Evolutionary conservation across 1,139 yeast genomes (phyloP).

Genomic region (Hansenula sp.): DNA sequence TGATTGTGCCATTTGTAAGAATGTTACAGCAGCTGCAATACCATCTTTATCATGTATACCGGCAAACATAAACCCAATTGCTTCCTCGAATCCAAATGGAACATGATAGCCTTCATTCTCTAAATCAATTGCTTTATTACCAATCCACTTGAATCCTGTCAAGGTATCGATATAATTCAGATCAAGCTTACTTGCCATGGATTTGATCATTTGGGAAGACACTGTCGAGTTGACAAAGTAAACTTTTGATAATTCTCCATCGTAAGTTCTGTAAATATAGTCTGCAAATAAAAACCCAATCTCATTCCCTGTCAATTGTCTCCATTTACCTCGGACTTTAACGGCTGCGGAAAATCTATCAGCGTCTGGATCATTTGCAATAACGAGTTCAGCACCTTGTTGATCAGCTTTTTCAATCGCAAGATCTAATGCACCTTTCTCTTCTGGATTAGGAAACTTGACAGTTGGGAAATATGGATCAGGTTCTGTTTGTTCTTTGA

Average conservation of each 20-base stretch:
- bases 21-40: slow-evolving; percentile 73
- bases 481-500: slow-evolving; percentile 61
- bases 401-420: slow-evolving; percentile 47
- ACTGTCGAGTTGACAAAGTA: slow-evolving; percentile 86
- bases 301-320: slow-evolving; percentile 86
- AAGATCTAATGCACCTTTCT: slow-evolving; percentile 78
- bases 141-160: slow-evolving; percentile 98
- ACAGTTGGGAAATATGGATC: slow-evolving; percentile 88
- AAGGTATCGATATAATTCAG: slow-evolving; percentile 74
- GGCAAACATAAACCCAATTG: slow-evolving; percentile 90
- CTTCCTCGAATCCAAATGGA: slow-evolving; percentile 93
- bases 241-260: slow-evolving; percentile 30
- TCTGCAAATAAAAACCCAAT: slow-evolving; percentile 82
- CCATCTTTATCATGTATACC: slow-evolving; percentile 95
- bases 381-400: slow-evolving; percentile 45
- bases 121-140: slow-evolving; percentile 77
- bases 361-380: slow-evolving; percentile 97
- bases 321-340: slow-evolving; percentile 47
- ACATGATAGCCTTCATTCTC: slow-evolving; percentile 61
- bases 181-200: slow-evolving; percentile 61
- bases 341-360: slow-evolving; percentile 83
- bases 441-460: slow-evolving; percentile 92
- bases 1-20: slow-evolving; percentile 61
- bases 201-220: slow-evolving; percentile 74
- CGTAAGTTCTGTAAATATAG: slow-evolving; percentile 35